Conservation (phyloP, 1,284 basidiomycete genomes). For the Somion occarium region DNA sequence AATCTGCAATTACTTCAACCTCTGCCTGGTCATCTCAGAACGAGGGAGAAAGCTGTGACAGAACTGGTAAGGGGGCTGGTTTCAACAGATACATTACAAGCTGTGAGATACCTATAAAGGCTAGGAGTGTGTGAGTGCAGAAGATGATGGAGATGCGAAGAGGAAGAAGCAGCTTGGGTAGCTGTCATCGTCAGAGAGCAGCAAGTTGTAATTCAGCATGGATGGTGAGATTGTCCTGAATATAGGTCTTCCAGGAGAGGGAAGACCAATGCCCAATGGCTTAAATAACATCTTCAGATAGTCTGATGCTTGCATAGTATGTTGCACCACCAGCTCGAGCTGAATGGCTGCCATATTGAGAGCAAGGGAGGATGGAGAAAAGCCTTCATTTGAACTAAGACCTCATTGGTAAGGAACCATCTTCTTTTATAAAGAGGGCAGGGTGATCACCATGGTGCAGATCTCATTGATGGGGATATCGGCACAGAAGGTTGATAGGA, state of each 20-base stretch:
- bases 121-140: neutral
- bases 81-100: neutral
- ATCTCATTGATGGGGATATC: constrained; percentile 22
- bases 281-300: constrained; percentile 30
- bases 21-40: neutral
- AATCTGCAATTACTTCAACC: neutral
- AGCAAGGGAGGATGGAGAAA: constrained; percentile 9
- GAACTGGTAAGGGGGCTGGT: neutral
- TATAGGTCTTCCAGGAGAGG: constrained; percentile 28
- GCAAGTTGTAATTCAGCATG: neutral
- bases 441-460: constrained; percentile 15
- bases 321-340: constrained; percentile 34
- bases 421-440: constrained; percentile 16
- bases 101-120: neutral
- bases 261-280: constrained; percentile 34
- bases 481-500: constrained; percentile 12
- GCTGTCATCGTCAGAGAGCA: neutral
- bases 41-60: neutral
- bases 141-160: neutral
- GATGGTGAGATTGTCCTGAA: neutral
- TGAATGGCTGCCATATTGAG: constrained; percentile 29
- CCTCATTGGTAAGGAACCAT: constrained; percentile 20
- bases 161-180: no score
- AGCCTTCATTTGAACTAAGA: constrained; percentile 22
- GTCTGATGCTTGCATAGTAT: constrained; percentile 25